These are phyloP conservation scores for Diaporthe citri DNA, from an alignment of 2,329 filamentous ascomycete species.

Conservation along the genomic window DNA sequence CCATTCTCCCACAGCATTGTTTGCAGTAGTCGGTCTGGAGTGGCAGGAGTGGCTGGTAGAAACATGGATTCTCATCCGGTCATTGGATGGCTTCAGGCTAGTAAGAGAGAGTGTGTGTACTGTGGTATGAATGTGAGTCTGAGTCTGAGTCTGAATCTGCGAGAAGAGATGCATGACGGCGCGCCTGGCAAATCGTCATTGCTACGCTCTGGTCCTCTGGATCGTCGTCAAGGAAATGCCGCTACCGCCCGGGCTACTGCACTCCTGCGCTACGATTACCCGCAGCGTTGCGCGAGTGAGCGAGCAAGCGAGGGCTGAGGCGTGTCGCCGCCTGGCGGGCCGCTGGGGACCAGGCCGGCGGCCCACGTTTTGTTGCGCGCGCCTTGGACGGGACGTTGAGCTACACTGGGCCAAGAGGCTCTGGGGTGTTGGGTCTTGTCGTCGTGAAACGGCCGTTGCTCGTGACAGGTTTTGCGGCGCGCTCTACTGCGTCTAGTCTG, in stretches of 20 bases:
- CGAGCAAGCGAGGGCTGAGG: slow-evolving; percentile 6
- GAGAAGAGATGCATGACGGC: neutral
- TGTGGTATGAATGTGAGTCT: too few species aligned
- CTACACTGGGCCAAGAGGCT: neutral
- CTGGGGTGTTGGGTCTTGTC: neutral
- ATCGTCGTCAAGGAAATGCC: neutral
- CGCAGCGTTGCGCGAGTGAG: slow-evolving; percentile 9
- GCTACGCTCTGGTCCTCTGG: neutral
- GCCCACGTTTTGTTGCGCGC: slow-evolving; percentile 18
- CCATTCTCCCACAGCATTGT: neutral
- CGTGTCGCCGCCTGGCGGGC: slow-evolving; percentile 21
- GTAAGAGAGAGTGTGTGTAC: neutral
- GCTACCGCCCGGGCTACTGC: slow-evolving; percentile 2
- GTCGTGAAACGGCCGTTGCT: slow-evolving; percentile 17
- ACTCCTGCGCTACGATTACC: neutral
- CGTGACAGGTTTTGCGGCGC: slow-evolving; percentile 1
- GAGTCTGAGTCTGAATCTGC: too few species aligned
- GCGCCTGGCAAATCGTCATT: neutral
- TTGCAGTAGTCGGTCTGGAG: neutral
- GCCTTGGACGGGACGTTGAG: slow-evolving; percentile 7
- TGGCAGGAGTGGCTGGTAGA: neutral
- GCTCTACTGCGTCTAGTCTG: neutral
- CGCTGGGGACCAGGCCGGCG: slow-evolving; percentile 16
- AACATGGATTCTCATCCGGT: neutral
- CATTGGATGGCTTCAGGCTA: neutral